Evolutionary conservation across 768 basidiomycete species (phyloP).

Genomic region (Stropharia rugosoannulata): DNA sequence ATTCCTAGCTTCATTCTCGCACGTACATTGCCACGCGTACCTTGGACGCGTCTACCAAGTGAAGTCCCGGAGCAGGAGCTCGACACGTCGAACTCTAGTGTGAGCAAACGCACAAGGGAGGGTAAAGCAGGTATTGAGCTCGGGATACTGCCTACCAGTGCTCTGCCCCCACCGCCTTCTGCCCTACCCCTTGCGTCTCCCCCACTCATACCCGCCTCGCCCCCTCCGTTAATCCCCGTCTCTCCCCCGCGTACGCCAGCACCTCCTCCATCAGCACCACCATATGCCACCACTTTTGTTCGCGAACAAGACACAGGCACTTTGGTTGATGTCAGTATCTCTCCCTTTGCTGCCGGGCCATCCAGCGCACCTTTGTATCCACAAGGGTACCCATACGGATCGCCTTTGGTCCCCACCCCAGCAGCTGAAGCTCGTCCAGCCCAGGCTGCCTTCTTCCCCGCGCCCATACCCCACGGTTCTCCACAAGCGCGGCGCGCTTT

Average conservation of each 20-base stretch:
- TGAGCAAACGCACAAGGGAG: neutral
- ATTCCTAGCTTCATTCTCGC: neutral
- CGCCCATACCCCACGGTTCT: neutral
- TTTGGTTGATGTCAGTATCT: neutral
- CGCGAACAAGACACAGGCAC: neutral
- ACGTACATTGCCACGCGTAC: neutral
- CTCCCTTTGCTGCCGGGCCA: neutral
- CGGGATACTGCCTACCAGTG: constrained; percentile 2
- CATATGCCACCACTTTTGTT: too few relatives aligned
- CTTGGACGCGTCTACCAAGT: neutral
- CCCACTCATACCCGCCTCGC: neutral
- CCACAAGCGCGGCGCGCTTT: constrained; percentile 8
- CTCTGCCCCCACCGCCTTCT: constrained; percentile 2
- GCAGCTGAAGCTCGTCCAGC: neutral
- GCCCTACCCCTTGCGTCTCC: neutral
- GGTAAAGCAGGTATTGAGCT: neutral
- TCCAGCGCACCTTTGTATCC: neutral
- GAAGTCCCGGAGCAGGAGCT: neutral
- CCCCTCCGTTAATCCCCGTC: neutral
- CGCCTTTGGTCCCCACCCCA: neutral
- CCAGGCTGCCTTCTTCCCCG: neutral
- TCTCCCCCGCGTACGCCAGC: neutral
- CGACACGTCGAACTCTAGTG: neutral
- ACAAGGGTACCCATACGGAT: neutral
- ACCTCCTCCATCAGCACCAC: neutral